Conservation (phyloP, 805 yeast species). For the Zygotorulaspora sp. region DNA sequence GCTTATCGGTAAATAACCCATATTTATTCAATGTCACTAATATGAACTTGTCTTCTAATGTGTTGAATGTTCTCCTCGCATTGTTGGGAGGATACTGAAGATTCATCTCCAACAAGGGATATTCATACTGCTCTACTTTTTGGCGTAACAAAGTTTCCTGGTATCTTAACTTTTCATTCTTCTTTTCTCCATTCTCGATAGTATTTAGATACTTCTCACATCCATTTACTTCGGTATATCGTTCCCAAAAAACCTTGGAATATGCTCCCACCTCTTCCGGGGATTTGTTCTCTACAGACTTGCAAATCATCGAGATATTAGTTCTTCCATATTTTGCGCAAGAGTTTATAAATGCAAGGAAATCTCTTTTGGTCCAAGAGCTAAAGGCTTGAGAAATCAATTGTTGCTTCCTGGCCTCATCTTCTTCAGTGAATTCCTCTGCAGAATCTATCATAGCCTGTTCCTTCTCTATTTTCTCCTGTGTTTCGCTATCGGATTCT, state of each 20-base stretch:
- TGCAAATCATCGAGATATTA: slow-evolving; percentile 46
- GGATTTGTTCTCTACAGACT: slow-evolving; percentile 52
- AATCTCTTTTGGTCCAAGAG: slow-evolving; percentile 71
- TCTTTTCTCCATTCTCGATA: slow-evolving; percentile 70
- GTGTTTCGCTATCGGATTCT: slow-evolving; percentile 18
- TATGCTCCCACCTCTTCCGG: slow-evolving; percentile 57
- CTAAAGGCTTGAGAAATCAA: slow-evolving; percentile 55
- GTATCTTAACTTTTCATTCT: slow-evolving; percentile 47
- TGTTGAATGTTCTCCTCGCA: slow-evolving; percentile 67
- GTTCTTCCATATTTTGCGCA: slow-evolving; percentile 63
- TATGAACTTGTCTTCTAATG: slow-evolving; percentile 65
- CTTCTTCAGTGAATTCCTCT: slow-evolving; percentile 59
- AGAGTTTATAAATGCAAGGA: slow-evolving; percentile 64
- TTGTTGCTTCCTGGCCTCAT: slow-evolving; percentile 48
- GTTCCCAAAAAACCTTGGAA: slow-evolving; percentile 58
- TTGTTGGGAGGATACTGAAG: slow-evolving; percentile 81
- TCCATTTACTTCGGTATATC: slow-evolving; percentile 59
- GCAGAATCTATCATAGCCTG: slow-evolving; percentile 57
- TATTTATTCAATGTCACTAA: slow-evolving; percentile 56
- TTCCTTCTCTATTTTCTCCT: slow-evolving; percentile 29
- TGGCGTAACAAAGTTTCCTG: slow-evolving; percentile 53
- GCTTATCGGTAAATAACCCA: slow-evolving; percentile 56
- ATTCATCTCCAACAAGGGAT: slow-evolving; percentile 57
- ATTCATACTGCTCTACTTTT: slow-evolving; percentile 50
- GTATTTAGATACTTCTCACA: slow-evolving; percentile 66